Evolutionary conservation across 345 rosid genomes (phyloP).

Genomic region (Gossypium thurberi): DNA sequence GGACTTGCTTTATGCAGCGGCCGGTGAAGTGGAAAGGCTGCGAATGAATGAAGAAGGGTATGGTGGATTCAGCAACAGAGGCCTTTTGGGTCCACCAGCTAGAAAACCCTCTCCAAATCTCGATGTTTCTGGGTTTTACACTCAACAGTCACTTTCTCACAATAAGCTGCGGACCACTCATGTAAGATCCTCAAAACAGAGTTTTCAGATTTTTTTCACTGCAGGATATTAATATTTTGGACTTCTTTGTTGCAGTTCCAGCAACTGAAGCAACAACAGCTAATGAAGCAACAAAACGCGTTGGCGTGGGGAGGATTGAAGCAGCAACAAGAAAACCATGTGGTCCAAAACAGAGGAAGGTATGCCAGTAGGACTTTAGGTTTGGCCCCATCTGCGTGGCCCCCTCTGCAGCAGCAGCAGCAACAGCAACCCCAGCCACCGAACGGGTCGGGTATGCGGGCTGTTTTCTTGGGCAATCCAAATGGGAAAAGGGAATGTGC

Average conservation of each 20-base stretch:
- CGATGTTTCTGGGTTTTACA: slow-evolving; percentile 19
- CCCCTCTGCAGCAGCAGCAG: slow-evolving; percentile 38
- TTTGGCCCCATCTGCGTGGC: slow-evolving; percentile 58
- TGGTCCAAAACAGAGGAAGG: slow-evolving; percentile 22
- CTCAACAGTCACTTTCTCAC: slow-evolving; percentile 33
- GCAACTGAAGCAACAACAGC: slow-evolving; percentile 52
- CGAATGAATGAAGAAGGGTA: slow-evolving; percentile 22
- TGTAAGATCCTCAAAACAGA: slow-evolving; percentile 21
- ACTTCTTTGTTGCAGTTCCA: slow-evolving; percentile 32
- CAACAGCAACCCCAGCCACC: slow-evolving; percentile 14
- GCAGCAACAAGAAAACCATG: slow-evolving; percentile 12
- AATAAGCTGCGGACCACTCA: slow-evolving; percentile 52
- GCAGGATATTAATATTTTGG: not conserved
- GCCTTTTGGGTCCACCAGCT: slow-evolving; percentile 24
- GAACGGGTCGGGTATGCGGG: slow-evolving; percentile 46
- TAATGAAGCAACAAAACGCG: slow-evolving; percentile 28
- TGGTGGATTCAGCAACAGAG: slow-evolving; percentile 19
- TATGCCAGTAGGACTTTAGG: slow-evolving; percentile 20
- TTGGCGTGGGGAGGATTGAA: slow-evolving; percentile 26
- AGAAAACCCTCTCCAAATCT: slow-evolving; percentile 23
- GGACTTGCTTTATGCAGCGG: slow-evolving; percentile 55
- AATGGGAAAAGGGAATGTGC: slow-evolving; percentile 47
- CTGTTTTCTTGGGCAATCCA: slow-evolving; percentile 48
- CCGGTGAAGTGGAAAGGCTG: slow-evolving; percentile 44
- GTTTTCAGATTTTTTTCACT: not conserved